Conservation (phyloP, 2,329 filamentous ascomycete species). For the Byssothecium circinans region DNA sequence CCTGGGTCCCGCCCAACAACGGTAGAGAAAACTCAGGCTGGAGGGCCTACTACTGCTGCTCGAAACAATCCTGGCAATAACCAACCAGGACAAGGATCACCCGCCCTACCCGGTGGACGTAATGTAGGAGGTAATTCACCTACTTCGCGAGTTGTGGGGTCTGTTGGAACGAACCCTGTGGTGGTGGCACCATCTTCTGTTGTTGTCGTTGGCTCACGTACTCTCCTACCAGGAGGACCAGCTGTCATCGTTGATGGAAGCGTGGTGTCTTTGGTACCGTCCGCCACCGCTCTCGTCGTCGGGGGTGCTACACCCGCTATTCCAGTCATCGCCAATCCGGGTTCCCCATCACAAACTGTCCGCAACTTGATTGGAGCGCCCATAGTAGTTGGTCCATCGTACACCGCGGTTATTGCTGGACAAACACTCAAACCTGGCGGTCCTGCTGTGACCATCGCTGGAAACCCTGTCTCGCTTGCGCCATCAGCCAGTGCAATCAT, state of each 20-base stretch:
- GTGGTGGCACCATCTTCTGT: slow-evolving; percentile 38
- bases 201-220: slow-evolving; percentile 40
- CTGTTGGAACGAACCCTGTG: slow-evolving; percentile 31
- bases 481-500: slow-evolving; percentile 33
- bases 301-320: slow-evolving; percentile 33
- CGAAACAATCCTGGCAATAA: slow-evolving; percentile 2
- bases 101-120: neutral
- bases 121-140: slow-evolving; percentile 8
- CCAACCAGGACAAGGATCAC: neutral
- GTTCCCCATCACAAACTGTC: slow-evolving; percentile 34
- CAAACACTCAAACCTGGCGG: slow-evolving; percentile 42
- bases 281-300: slow-evolving; percentile 42
- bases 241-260: slow-evolving; percentile 42
- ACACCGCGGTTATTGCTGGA: slow-evolving; percentile 36
- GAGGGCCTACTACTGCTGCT: neutral
- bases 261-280: slow-evolving; percentile 36
- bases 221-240: slow-evolving; percentile 37
- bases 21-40: neutral
- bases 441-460: slow-evolving; percentile 39
- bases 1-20: neutral
- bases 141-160: slow-evolving; percentile 26
- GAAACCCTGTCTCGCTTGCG: slow-evolving; percentile 33
- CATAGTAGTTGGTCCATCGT: slow-evolving; percentile 37
- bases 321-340: slow-evolving; percentile 17
- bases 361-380: slow-evolving; percentile 30